Base-by-base conservation (phyloP, 1,284 basidiomycete genomes). In the Naganishia sp. region DNA sequence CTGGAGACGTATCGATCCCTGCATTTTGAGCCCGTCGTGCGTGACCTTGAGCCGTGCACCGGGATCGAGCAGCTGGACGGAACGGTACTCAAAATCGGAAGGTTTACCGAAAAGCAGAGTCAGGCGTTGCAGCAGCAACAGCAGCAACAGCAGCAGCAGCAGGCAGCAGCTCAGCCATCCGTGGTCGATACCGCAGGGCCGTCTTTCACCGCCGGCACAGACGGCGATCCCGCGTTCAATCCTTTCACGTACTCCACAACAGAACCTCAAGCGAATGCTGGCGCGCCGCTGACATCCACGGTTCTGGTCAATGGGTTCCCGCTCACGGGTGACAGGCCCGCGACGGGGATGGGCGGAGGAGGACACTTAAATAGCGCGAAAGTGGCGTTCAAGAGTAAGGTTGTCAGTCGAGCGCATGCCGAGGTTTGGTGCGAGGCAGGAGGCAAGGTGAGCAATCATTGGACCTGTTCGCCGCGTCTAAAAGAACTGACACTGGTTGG, bases 331-430 rank as follows among this genome's bases (percentile, higher is more conserved):
- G 59, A 61, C 11, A 48, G 59, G n/a, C 59, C 59, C 3, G 59
- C 59, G n/a, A 61, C 48, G 21, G 59, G 59, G 5, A 61, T 61
- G 59, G 78, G 78, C 13, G 79, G 81, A 21, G 78, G 78, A 21
- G 76, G 79, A n/a, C 86, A 90, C 36, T 80, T 88, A 49, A 86
- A 85, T 39, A 86, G 88, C 33, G 87, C 88, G 76, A 92, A 92
- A 75, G 87, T 98, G 55, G 94, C 94, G 0, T 99, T 99, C 85
- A 92, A 92, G 80, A 90, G 87, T 78, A 98, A 98, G 78, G 95
- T 98, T 75, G 95, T 99, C 74, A 92, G 89, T 49, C 85, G 95
- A 46, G 87, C 90, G 0, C 95, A 98, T 77, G 95, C 95, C 0
- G 95, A 98, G 83, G 87, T 98, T 50, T 97, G 93, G 92, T 86